phyloP scores from a whole-genome alignment of 1,284 basidiomycete species.

The Fomitiporia mediterranea region DNA sequence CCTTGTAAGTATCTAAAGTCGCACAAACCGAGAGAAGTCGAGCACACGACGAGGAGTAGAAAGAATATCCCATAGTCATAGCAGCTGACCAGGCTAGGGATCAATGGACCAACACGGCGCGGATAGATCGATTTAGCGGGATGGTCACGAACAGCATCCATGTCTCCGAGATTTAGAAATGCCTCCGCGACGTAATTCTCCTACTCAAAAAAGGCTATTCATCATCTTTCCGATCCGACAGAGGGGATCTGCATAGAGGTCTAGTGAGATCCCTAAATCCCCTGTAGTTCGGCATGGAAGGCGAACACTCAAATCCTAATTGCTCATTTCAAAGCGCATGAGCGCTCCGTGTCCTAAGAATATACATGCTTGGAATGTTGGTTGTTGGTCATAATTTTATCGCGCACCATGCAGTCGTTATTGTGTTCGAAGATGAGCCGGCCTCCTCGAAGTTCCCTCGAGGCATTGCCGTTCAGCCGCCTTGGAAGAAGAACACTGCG shows the following conservation, averaged over 20 bases:
- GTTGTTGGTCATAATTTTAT: not conserved
- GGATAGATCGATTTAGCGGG: not conserved
- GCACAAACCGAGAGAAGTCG: not conserved
- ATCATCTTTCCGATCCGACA: too few species aligned
- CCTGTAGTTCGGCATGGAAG: not conserved
- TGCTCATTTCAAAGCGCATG: not conserved
- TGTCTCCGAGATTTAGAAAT: too few species aligned
- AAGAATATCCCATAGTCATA: not conserved
- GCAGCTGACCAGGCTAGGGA: not conserved
- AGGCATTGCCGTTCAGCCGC: not conserved
- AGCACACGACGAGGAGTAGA: not conserved
- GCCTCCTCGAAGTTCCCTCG: not conserved
- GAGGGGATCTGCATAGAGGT: too few species aligned
- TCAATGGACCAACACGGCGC: not conserved
- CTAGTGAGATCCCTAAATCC: too few species aligned
- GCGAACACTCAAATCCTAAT: not conserved
- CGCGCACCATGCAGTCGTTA: not conserved
- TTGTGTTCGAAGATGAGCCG: not conserved
- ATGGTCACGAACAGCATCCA: too few species aligned
- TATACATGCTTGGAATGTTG: not conserved
- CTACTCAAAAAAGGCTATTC: not conserved
- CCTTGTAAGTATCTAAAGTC: too few species aligned
- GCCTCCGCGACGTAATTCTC: not conserved
- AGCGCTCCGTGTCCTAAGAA: conserved; percentile 3
- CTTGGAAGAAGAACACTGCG: not conserved